Evolutionary conservation across 108 stramenopile genomes (phyloP).

Genomic region (Aureococcus anophagefferens): DNA sequence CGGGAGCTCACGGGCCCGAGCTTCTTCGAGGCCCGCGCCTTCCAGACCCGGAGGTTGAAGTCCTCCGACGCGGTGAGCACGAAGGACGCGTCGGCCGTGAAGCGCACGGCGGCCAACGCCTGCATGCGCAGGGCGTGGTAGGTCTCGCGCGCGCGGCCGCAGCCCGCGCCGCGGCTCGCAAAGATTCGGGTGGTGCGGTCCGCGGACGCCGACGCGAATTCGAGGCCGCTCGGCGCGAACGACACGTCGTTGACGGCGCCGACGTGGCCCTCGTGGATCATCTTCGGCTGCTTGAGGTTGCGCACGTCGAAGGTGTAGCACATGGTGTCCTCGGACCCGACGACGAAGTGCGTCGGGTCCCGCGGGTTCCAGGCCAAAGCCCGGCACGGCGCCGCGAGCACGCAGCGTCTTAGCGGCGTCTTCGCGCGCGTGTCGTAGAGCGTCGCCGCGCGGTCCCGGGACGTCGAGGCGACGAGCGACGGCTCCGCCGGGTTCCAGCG

Average conservation of each 20-base stretch:
- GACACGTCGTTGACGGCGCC: constrained; percentile 79
- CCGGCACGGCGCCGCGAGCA: constrained; percentile 80
- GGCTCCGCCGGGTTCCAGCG: constrained; percentile 90
- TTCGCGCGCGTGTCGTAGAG: constrained; percentile 80
- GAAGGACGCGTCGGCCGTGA: constrained; percentile 76
- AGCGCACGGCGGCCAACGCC: constrained; percentile 85
- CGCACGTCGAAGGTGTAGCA: constrained; percentile 95
- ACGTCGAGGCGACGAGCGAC: constrained; percentile 75
- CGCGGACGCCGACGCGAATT: constrained; percentile 88
- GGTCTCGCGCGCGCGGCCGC: constrained; percentile 65
- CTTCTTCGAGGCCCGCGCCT: constrained; percentile 79
- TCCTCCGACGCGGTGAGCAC: constrained; percentile 92
- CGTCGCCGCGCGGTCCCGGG: constrained; percentile 77
- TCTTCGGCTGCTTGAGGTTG: constrained; percentile 64
- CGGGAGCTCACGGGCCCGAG: constrained; percentile 70
- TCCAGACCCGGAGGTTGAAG: constrained; percentile 93
- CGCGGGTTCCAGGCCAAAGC: constrained; percentile 98
- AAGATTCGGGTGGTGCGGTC: constrained; percentile 93
- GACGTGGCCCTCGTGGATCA: constrained; percentile 96
- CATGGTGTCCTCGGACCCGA: constrained; percentile 87
- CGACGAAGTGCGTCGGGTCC: constrained; percentile 94
- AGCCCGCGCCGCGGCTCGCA: constrained; percentile 37
- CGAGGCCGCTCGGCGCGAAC: constrained; percentile 91
- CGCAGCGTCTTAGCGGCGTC: constrained; percentile 75
- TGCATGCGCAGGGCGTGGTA: constrained; percentile 99